Evolutionary conservation across 345 rosid species (phyloP), one percentile per base, ranked within the genome.

Genomic region (Turritis glabra): DNA sequence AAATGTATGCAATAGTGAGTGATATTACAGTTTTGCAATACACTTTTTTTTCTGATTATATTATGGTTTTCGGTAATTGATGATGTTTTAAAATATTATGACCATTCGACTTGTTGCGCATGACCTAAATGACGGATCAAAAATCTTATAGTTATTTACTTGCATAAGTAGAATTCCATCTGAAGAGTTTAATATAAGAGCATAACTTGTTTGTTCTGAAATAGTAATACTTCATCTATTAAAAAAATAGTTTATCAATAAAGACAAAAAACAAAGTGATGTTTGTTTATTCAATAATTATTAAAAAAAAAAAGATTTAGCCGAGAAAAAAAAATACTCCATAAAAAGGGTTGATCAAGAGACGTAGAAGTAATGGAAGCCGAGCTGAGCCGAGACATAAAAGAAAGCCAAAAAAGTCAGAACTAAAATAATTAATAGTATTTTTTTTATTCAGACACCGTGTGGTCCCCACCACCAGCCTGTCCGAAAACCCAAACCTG

Each of bases 391-490:
- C 57, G 53, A 47, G 41, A 13, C 6, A 2, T 8, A 60, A 21
- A 44, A 67, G 17, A 41, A 53, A 58, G 44, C 65, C 27, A 29
- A 55, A 53, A 53, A 71, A 77, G 77, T 65, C 73, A 77, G 74
- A 76, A 63, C 76, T 65, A 58, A 58, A 57, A 65, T 48, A 58
- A 50, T 58, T 21, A 56, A 77, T 19, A 14, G 4, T 25, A 10
- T 9, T 59, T 40, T 40, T 3, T 27, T 19, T 0, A 15, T 59
- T 13, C 69, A 59, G 69, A 57, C 81, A 78, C 77, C 81, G 73
- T 66, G 77, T 78, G 14, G 77, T 50, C 77, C 68, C 81, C 52
- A 65, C 72, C 81, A 72, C 81, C 81, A 78, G 81, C 65, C 77
- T 78, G 81, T 78, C 77, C 69, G 63, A 72, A 70, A 57, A 65